Evolutionary conservation across 2,329 filamentous ascomycete species (phyloP).

Genomic region (Beauveria medogensis): DNA sequence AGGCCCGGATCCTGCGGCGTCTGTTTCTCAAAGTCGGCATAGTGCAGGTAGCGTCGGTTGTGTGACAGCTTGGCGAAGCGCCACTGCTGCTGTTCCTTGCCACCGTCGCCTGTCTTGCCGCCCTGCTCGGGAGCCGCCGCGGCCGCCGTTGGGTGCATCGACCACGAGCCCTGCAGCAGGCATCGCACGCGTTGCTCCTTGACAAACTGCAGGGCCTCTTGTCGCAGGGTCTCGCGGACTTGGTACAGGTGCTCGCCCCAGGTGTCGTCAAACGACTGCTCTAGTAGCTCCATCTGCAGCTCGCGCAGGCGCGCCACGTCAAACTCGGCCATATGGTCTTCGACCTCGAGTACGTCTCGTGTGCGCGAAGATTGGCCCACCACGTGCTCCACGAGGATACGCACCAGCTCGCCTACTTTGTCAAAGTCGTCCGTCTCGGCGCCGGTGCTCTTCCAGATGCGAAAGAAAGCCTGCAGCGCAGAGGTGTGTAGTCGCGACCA

Average conservation of each 20-base stretch:
- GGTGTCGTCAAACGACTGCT: constrained; percentile 84
- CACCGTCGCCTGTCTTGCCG: constrained; percentile 29
- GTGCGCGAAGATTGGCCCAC: constrained; percentile 74
- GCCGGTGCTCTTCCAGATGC: constrained; percentile 85
- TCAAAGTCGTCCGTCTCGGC: constrained; percentile 82
- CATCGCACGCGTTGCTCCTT: constrained; percentile 94
- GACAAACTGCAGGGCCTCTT: constrained; percentile 90
- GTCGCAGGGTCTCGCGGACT: constrained; percentile 83
- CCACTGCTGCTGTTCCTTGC: constrained; percentile 41
- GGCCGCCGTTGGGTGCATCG: constrained; percentile 43
- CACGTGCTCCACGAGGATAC: constrained; percentile 83
- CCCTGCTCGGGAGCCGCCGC: constrained; percentile 20
- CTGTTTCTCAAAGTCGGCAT: constrained; percentile 70
- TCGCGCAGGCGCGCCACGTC: constrained; percentile 72
- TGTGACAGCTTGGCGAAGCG: constrained; percentile 84
- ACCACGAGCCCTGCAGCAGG: constrained; percentile 85
- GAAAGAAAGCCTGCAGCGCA: constrained; percentile 77
- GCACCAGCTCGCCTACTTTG: constrained; percentile 84
- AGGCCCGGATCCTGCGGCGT: constrained; percentile 59
- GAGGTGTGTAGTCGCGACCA: constrained; percentile 88
- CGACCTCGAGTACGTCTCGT: constrained; percentile 77
- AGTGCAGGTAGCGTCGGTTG: constrained; percentile 84
- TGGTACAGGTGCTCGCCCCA: constrained; percentile 88
- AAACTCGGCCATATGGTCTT: constrained; percentile 80
- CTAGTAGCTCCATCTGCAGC: constrained; percentile 87